Evolutionary conservation across 2,329 filamentous ascomycete species (phyloP).

Genomic region (Paracoccidioides lutzii): DNA sequence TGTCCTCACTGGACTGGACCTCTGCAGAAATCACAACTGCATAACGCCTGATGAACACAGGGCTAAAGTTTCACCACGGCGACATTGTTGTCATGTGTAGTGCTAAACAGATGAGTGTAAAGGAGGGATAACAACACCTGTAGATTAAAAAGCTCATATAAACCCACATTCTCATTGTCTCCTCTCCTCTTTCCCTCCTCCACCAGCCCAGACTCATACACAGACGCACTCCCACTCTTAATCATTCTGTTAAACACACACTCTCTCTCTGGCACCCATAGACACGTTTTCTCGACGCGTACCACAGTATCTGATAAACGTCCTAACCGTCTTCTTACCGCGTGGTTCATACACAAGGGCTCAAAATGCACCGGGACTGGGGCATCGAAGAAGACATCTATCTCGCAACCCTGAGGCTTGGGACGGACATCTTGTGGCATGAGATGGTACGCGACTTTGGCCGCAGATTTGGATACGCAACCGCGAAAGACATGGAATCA

Average conservation of each 20-base stretch:
- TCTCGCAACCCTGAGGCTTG: slow-evolving; percentile 10
- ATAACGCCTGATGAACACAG: background rate
- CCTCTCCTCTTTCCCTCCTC: too few relatives aligned
- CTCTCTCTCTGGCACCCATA: background rate
- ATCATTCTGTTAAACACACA: background rate
- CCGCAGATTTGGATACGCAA: slow-evolving; percentile 2
- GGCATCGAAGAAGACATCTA: slow-evolving; percentile 9
- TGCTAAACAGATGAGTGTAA: background rate
- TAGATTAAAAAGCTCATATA: background rate
- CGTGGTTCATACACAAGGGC: background rate
- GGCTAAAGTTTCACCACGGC: background rate
- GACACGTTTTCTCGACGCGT: background rate
- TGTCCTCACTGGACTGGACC: background rate
- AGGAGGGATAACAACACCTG: background rate
- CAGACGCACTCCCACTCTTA: background rate
- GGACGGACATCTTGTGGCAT: slow-evolving; percentile 10
- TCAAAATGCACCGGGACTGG: slow-evolving; percentile 7
- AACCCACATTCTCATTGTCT: too few relatives aligned
- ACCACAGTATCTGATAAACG: background rate
- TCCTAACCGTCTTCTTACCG: background rate
- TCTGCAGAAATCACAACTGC: background rate
- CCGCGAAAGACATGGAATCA: slow-evolving; percentile 12
- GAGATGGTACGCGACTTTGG: slow-evolving; percentile 7
- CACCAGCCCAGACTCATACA: too few relatives aligned
- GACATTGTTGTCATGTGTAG: background rate